phyloP scores from a whole-genome alignment of 148 eudicot genomes.

The Bassia scoparia region DNA sequence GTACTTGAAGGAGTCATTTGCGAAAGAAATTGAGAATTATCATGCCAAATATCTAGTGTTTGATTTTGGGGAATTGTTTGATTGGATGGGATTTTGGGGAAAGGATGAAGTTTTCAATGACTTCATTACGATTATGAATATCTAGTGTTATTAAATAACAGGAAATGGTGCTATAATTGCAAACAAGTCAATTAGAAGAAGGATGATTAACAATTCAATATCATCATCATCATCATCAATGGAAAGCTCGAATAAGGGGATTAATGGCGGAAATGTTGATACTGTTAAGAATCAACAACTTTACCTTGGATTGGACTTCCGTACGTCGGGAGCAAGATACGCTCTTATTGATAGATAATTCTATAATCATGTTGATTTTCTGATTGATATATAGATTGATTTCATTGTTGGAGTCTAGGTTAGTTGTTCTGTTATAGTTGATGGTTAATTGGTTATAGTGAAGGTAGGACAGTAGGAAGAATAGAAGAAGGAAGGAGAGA shows the following conservation, averaged over 20 bases:
- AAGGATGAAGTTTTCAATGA: too few relatives aligned
- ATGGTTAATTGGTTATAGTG: too few relatives aligned
- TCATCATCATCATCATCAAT: constrained; percentile 5
- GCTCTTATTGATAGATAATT: constrained; percentile 58
- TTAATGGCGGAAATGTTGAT: constrained; percentile 4
- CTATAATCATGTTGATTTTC: too few relatives aligned
- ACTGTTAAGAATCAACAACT: constrained; percentile 32
- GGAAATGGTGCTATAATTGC: constrained; percentile 5
- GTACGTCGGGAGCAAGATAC: constrained; percentile 95
- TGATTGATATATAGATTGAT: too few relatives aligned
- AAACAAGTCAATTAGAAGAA: background rate
- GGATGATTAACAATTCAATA: background rate
- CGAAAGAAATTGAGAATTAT: constrained; percentile 56
- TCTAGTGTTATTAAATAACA: background rate
- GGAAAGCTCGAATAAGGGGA: constrained; percentile 3
- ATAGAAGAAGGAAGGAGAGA: too few relatives aligned
- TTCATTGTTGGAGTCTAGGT: too few relatives aligned
- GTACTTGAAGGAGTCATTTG: constrained; percentile 34
- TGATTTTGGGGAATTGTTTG: too few relatives aligned
- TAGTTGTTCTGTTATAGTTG: too few relatives aligned
- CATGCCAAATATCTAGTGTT: constrained; percentile 46
- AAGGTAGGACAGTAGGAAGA: too few relatives aligned
- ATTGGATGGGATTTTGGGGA: too few relatives aligned
- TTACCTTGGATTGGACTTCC: constrained; percentile 93
- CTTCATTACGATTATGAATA: too few relatives aligned